A percentile compares a stretch with the other conserved stretches of the same genome.
Evolutionary conservation across 139 green algal species (phyloP).

Genomic region (Pycnococcus provasolii): DNA sequence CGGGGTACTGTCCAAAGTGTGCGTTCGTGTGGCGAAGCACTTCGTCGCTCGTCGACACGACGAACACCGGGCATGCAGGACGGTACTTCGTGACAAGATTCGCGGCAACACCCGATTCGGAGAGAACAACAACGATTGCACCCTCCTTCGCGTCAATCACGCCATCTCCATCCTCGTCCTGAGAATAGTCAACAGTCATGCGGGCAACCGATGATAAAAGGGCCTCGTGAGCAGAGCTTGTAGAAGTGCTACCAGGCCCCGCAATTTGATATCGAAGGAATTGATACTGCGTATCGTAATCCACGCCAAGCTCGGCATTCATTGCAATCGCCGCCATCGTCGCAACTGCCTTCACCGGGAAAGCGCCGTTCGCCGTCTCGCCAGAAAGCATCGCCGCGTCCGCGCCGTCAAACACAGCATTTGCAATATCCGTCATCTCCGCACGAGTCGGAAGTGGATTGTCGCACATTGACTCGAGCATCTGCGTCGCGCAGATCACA

Average conservation of each 20-base stretch:
- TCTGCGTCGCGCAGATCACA: conserved; percentile 46
- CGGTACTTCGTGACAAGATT: conserved; percentile 44
- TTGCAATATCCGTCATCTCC: conserved; percentile 89
- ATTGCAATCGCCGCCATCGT: conserved; percentile 19
- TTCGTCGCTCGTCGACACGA: conserved; percentile 21
- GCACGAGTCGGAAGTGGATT: conserved; percentile 78
- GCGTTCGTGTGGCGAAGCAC: not conserved
- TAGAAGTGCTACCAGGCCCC: too few species aligned
- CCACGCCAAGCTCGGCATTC: conserved; percentile 26
- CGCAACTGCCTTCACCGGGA: conserved; percentile 23
- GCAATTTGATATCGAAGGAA: not conserved
- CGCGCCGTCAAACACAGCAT: conserved; percentile 82
- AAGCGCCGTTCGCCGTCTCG: conserved; percentile 29
- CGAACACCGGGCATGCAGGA: conserved; percentile 29
- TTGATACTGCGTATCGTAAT: not conserved
- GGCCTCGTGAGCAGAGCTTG: not conserved
- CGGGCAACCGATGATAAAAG: not conserved
- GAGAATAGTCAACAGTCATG: not conserved
- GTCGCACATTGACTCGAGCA: conserved; percentile 27
- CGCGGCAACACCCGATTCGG: conserved; percentile 25
- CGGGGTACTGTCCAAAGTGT: not conserved
- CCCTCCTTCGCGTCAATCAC: conserved; percentile 6
- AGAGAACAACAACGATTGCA: not conserved
- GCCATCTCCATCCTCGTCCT: not conserved
- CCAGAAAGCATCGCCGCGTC: conserved; percentile 33